These are phyloP conservation scores for Xylaria curta DNA, from an alignment of 495 filamentous ascomycete species.

Conservation along the genomic window DNA sequence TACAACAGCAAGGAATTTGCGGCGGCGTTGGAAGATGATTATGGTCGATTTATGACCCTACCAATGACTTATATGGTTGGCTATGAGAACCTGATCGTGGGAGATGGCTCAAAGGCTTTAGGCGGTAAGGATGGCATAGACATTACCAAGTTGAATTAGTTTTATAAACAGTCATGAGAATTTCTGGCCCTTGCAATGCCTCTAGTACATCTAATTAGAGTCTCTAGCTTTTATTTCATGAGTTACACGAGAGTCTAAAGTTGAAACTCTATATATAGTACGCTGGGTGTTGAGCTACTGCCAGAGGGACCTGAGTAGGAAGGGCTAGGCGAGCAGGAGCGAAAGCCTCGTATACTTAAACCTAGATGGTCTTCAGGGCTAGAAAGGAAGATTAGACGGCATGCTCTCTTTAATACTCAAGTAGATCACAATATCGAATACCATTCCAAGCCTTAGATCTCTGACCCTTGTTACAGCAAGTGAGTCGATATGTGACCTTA, in stretches of 20 bases:
- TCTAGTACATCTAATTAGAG: background rate
- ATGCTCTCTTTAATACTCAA: too few species aligned
- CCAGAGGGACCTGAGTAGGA: too few species aligned
- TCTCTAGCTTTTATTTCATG: background rate
- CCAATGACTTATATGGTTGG: background rate
- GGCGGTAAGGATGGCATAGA: background rate
- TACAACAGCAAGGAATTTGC: background rate
- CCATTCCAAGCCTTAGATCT: too few species aligned
- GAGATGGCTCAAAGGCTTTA: background rate
- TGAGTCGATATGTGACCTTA: too few species aligned
- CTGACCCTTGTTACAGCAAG: too few species aligned
- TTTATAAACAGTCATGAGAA: background rate
- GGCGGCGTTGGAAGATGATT: background rate
- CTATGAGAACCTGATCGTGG: background rate
- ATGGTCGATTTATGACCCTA: background rate
- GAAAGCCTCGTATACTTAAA: too few species aligned
- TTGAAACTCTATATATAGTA: too few species aligned
- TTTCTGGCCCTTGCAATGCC: background rate
- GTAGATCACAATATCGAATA: too few species aligned
- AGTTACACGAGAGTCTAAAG: background rate
- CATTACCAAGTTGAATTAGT: constrained; percentile 1
- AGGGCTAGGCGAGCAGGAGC: too few species aligned
- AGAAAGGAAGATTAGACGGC: too few species aligned
- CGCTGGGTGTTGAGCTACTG: too few species aligned
- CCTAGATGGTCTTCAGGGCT: too few species aligned